Evolutionary conservation across 1,284 basidiomycete species (phyloP).

Genomic region (Fomitopsis pinicola): DNA sequence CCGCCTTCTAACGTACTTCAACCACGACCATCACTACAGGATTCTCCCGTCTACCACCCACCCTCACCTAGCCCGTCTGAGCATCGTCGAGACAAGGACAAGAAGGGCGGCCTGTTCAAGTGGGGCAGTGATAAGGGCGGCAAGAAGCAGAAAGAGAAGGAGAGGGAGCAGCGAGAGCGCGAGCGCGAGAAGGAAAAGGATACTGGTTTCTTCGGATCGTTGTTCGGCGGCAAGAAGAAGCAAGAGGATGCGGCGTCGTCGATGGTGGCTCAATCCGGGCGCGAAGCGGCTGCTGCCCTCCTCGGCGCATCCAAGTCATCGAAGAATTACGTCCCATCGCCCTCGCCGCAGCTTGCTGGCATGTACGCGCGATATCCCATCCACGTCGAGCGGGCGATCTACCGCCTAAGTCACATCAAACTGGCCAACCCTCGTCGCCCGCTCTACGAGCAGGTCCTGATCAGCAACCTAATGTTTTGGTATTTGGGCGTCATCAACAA

Average conservation of each 20-base stretch:
- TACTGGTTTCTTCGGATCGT: constrained; percentile 79
- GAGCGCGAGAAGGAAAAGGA: constrained; percentile 61
- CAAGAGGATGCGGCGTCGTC: constrained; percentile 59
- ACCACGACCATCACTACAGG: constrained; percentile 24
- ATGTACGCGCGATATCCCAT: constrained; percentile 89
- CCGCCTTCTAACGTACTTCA: constrained; percentile 19
- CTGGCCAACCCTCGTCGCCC: constrained; percentile 94
- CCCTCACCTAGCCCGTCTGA: constrained; percentile 28
- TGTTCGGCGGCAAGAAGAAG: constrained; percentile 83
- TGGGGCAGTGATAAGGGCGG: constrained; percentile 61
- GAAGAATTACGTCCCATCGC: constrained; percentile 55
- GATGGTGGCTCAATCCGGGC: constrained; percentile 55
- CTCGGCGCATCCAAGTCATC: constrained; percentile 80
- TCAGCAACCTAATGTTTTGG: constrained; percentile 99
- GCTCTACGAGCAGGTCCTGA: constrained; percentile 96
- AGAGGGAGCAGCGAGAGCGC: constrained; percentile 22
- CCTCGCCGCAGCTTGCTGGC: constrained; percentile 62
- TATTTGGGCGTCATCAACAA: constrained; percentile 98
- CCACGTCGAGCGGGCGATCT: constrained; percentile 97
- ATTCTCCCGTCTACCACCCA: constrained; percentile 23
- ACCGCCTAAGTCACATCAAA: constrained; percentile 97
- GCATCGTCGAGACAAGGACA: constrained; percentile 56
- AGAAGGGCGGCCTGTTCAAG: constrained; percentile 76
- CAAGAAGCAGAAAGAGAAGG: constrained; percentile 45
- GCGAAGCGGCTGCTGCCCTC: constrained; percentile 78